phyloP scores from a whole-genome alignment of 768 basidiomycete species.

The Nidularia pulvinata region DNA sequence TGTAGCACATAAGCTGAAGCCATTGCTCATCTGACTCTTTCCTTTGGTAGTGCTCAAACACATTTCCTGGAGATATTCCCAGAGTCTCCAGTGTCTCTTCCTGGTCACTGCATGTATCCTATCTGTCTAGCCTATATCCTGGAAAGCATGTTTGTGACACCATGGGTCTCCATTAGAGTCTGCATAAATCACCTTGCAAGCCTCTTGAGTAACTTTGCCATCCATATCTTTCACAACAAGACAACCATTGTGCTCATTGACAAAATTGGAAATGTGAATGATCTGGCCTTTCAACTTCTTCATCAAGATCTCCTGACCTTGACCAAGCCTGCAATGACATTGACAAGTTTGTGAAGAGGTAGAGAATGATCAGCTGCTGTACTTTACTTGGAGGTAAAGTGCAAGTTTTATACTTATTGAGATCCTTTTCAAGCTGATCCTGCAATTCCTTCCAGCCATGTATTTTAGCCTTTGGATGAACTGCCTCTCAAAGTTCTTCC shows the following conservation, averaged over 20 bases:
- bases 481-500: background rate
- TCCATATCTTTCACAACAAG: slow-evolving; percentile 11
- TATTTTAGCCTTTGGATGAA: background rate
- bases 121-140: too few species aligned
- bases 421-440: background rate
- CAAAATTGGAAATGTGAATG: too few species aligned
- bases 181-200: slow-evolving; percentile 24
- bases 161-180: slow-evolving; percentile 23
- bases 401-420: background rate
- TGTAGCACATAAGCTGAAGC: too few species aligned
- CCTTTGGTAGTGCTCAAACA: too few species aligned
- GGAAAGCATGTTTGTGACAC: too few species aligned
- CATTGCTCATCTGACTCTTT: too few species aligned
- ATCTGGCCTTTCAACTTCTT: slow-evolving; percentile 25
- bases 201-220: slow-evolving; percentile 20
- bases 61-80: too few species aligned
- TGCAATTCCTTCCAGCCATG: background rate
- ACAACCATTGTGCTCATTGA: too few species aligned
- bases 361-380: background rate
- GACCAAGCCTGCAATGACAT: background rate
- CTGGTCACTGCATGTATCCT: too few species aligned
- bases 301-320: slow-evolving; percentile 14
- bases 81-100: too few species aligned
- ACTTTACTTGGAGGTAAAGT: background rate
- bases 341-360: background rate